Conservation (phyloP, 345 rosid genomes). For the Nasturtium officinale region DNA sequence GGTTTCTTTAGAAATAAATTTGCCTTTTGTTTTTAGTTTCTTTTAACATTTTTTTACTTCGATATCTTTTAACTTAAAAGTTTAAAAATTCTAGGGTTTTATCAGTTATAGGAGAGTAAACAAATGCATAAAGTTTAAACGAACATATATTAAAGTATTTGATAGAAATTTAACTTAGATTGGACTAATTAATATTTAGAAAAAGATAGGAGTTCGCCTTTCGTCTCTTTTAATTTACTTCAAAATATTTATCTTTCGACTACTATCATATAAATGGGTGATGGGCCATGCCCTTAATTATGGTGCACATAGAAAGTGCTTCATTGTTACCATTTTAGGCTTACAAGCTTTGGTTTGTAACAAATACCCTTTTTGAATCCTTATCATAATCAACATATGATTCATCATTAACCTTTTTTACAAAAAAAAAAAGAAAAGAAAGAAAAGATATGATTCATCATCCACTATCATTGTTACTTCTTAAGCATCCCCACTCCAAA, state of each 20-base stretch:
- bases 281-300: neutral
- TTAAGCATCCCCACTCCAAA: neutral
- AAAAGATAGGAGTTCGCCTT: neutral
- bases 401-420: too few species aligned
- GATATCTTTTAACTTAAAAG: neutral
- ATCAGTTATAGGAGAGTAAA: neutral
- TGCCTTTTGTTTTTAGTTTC: neutral
- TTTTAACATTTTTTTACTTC: neutral
- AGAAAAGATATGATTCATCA: slow-evolving; percentile 32
- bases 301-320: neutral
- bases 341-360: neutral
- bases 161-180: neutral
- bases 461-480: slow-evolving; percentile 19
- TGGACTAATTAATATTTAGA: neutral
- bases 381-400: slow-evolving; percentile 14
- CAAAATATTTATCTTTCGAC: neutral
- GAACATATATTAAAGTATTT: neutral
- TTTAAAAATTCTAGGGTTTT: neutral
- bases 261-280: neutral
- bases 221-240: neutral
- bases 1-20: too few species aligned
- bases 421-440: too few species aligned
- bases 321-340: slow-evolving; percentile 3
- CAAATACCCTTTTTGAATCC: neutral
- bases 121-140: too few species aligned